phyloP scores from a whole-genome alignment of 2,329 filamentous ascomycete species.

The Colletotrichum caudatum region DNA sequence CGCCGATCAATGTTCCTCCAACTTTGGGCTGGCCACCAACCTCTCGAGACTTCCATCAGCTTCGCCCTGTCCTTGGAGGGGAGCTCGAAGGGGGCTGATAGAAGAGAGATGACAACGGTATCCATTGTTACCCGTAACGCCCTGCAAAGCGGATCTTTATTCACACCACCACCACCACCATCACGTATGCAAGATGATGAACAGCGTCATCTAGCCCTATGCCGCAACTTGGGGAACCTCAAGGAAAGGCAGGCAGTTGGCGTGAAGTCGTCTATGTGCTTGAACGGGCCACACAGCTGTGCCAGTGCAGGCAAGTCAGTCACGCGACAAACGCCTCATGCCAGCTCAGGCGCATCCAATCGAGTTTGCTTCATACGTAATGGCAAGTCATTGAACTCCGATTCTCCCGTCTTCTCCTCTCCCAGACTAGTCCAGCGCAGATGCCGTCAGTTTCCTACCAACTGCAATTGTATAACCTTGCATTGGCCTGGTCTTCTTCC shows the following conservation, averaged over 20 bases:
- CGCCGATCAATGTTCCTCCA: background rate
- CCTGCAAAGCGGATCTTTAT: background rate
- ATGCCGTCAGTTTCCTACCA: conserved; percentile 25
- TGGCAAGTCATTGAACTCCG: conserved; percentile 18
- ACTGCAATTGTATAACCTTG: conserved; percentile 23
- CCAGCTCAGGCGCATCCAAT: conserved; percentile 20
- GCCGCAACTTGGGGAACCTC: conserved; percentile 10
- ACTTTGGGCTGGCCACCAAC: conserved; percentile 7
- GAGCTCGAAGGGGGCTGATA: background rate
- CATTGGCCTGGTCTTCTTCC: conserved; percentile 6
- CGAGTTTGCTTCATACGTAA: conserved; percentile 11
- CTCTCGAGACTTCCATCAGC: background rate
- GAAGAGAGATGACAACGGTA: background rate
- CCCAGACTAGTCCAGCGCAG: conserved; percentile 12
- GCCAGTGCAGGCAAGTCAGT: conserved; percentile 30
- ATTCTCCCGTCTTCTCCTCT: conserved; percentile 5
- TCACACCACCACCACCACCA: background rate
- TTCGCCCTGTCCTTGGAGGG: background rate
- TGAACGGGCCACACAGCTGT: conserved; percentile 35
- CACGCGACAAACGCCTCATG: conserved; percentile 40
- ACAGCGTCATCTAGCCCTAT: conserved; percentile 6
- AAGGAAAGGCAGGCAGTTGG: conserved; percentile 25
- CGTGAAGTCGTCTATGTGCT: conserved; percentile 8
- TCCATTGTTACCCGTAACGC: conserved; percentile 26
- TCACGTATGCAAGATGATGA: background rate